A percentile compares a stretch with the other conserved stretches of the same genome.
Evolutionary conservation across 345 rosid genomes (phyloP).

Genomic region (Brassica nigra): DNA sequence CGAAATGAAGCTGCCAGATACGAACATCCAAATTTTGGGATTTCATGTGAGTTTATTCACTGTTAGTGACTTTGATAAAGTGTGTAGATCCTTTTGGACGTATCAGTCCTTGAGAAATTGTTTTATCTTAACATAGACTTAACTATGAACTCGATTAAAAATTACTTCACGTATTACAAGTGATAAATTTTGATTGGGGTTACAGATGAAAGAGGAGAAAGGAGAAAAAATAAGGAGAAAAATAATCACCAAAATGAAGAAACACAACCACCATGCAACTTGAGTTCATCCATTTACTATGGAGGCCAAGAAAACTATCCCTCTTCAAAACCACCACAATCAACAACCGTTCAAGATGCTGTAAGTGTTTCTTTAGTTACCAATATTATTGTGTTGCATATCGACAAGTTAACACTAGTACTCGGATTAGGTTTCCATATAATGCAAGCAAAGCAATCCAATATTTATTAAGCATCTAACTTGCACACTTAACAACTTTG

Average conservation of each 20-base stretch:
- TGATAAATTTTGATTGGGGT: neutral
- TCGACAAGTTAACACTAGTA: conserved; percentile 1
- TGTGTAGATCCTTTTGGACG: neutral
- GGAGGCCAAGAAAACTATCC: conserved; percentile 93
- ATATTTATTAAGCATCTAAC: too few relatives aligned
- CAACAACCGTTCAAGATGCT: conserved; percentile 47
- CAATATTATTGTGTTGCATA: neutral
- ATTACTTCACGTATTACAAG: conserved; percentile 11
- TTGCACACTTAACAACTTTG: neutral
- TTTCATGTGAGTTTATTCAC: conserved; percentile 29
- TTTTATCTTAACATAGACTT: neutral
- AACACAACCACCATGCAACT: conserved; percentile 63
- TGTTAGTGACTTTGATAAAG: neutral
- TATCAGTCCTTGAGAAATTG: neutral
- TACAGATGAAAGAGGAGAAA: conserved; percentile 39
- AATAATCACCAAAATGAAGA: conserved; percentile 55
- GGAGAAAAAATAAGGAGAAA: conserved; percentile 42
- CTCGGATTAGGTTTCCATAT: conserved; percentile 10
- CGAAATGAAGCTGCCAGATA: conserved; percentile 44
- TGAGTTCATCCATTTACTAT: conserved; percentile 86
- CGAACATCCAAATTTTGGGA: conserved; percentile 44
- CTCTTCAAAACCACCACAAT: conserved; percentile 37
- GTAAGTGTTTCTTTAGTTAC: conserved; percentile 34
- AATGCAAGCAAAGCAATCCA: conserved; percentile 5
- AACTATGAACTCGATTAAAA: neutral